Evolutionary conservation across 306 rosid species (phyloP).

Genomic region (Sesbania bispinosa): DNA sequence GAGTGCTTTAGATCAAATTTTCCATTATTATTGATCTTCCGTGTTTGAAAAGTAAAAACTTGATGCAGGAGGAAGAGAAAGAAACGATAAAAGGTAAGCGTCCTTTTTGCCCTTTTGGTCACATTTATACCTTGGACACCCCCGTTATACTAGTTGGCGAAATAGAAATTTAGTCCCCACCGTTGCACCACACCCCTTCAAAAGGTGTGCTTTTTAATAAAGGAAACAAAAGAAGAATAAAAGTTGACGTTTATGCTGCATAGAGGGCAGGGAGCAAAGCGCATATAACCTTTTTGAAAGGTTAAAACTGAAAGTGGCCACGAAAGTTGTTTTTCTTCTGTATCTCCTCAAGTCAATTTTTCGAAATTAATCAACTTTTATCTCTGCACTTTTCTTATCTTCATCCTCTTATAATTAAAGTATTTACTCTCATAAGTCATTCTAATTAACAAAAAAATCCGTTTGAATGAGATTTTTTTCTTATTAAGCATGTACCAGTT

Average conservation of each 20-base stretch:
- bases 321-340: conserved; percentile 31
- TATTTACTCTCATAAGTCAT: no score
- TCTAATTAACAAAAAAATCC: no score
- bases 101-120: conserved; percentile 15
- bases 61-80: not conserved
- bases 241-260: conserved; percentile 49
- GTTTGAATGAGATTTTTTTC: no score
- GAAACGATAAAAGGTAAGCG: conserved; percentile 3
- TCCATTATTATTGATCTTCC: not conserved
- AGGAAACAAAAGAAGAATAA: conserved; percentile 33
- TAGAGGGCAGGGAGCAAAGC: conserved; percentile 47
- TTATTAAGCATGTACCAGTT: no score
- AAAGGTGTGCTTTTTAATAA: conserved; percentile 36
- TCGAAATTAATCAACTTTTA: not conserved
- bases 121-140: conserved; percentile 14
- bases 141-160: conserved; percentile 13
- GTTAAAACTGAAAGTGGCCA: conserved; percentile 13
- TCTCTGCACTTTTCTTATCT: not conserved
- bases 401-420: no score
- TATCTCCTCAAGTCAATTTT: conserved; percentile 22
- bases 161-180: conserved; percentile 41
- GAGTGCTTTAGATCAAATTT: not conserved
- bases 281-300: conserved; percentile 53
- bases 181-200: conserved; percentile 23
- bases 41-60: conserved; percentile 19